Conservation (phyloP, 106 monocot genomes). For the Acorus calamus region DNA sequence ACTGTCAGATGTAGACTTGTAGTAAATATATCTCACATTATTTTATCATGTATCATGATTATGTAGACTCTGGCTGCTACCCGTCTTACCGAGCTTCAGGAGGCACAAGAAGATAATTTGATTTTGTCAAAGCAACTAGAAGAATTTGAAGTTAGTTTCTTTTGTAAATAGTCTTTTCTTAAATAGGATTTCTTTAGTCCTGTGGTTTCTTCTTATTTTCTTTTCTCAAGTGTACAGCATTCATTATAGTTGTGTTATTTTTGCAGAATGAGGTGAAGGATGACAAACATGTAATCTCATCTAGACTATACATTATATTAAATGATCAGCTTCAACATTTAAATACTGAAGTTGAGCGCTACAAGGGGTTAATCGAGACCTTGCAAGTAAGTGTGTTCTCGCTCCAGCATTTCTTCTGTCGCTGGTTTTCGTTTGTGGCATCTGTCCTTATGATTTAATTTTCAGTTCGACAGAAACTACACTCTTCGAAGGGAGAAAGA, state of each 20-base stretch:
- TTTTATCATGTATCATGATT: neutral
- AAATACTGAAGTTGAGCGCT: constrained; percentile 57
- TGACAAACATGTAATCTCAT: constrained; percentile 62
- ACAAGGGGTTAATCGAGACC: constrained; percentile 57
- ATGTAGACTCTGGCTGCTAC: constrained; percentile 54
- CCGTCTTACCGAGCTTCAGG: constrained; percentile 82
- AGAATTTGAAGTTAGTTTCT: constrained; percentile 53
- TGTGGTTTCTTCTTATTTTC: neutral
- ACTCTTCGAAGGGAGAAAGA: constrained; percentile 58
- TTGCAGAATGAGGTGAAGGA: constrained; percentile 70
- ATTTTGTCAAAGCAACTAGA: constrained; percentile 66
- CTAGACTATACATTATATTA: constrained; percentile 51
- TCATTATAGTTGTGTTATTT: constrained; percentile 5
- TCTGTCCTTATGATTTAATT: neutral
- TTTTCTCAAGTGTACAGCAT: neutral
- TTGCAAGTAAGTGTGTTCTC: constrained; percentile 46
- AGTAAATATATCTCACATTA: no score
- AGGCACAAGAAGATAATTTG: constrained; percentile 67
- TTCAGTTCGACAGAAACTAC: constrained; percentile 61
- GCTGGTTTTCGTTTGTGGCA: constrained; percentile 1
- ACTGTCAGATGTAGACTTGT: no score
- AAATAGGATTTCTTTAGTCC: neutral
- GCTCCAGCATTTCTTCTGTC: neutral
- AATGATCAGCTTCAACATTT: constrained; percentile 62
- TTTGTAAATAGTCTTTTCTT: constrained; percentile 1